These are phyloP conservation scores for Scortechinia acanthostroma DNA, from an alignment of 2,329 filamentous ascomycete genomes.

Conservation along the genomic window DNA sequence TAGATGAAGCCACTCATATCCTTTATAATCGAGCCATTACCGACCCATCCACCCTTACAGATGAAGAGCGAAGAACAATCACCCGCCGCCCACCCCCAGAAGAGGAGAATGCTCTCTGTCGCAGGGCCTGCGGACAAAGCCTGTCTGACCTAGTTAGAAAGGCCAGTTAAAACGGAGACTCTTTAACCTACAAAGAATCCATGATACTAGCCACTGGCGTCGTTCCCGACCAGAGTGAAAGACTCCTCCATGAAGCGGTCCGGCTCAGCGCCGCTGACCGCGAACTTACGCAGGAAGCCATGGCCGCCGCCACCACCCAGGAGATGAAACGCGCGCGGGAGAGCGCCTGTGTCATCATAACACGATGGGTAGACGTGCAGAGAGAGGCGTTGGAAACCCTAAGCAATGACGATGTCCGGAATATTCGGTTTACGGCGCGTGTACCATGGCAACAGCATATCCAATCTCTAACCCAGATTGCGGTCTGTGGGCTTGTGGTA, in stretches of 20 bases:
- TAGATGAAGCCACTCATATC: conserved; percentile 8
- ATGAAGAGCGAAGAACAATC: conserved; percentile 8
- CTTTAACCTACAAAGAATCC: neutral
- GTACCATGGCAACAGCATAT: conserved; percentile 9
- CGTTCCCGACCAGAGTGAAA: conserved; percentile 34
- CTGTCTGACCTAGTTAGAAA: neutral
- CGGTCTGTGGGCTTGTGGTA: no score
- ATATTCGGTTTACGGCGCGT: conserved; percentile 6
- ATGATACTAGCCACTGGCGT: neutral
- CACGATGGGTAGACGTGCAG: neutral
- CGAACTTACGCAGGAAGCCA: conserved; percentile 6
- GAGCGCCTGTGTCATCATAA: neutral
- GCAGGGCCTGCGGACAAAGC: neutral
- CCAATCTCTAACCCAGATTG: conserved; percentile 5
- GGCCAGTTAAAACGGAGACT: neutral
- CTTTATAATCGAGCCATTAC: conserved; percentile 9
- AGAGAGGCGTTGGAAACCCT: conserved; percentile 4
- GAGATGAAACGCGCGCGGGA: conserved; percentile 4
- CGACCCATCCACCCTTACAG: conserved; percentile 8
- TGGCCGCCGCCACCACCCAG: conserved; percentile 6
- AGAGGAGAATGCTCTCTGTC: conserved; percentile 8
- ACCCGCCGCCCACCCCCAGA: conserved; percentile 6
- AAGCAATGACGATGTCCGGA: conserved; percentile 5
- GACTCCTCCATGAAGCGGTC: conserved; percentile 25
- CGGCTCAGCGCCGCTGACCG: conserved; percentile 6